These are phyloP conservation scores for Agrocybe chaxingu DNA, from an alignment of 768 basidiomycete genomes.

Conservation along the genomic window DNA sequence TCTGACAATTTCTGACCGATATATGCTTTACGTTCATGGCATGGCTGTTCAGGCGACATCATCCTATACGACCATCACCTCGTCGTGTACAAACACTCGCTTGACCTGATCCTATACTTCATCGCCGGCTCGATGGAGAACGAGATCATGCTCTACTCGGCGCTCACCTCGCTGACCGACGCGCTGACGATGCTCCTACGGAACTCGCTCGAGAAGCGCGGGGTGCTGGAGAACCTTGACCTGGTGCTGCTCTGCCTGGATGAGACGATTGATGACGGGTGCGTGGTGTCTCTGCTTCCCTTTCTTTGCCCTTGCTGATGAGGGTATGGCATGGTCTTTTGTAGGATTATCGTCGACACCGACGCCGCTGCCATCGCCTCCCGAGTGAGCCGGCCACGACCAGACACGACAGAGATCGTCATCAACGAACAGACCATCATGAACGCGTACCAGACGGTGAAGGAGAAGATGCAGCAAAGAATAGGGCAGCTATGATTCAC, in stretches of 20 bases:
- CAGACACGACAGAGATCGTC: conserved; percentile 93
- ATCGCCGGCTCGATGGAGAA: conserved; percentile 87
- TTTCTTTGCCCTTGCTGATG: not conserved
- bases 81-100: conserved; percentile 91
- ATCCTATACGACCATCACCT: conserved; percentile 87
- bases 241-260: conserved; percentile 89
- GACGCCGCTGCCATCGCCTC: conserved; percentile 95
- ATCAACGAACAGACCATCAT: conserved; percentile 98
- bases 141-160: conserved; percentile 92
- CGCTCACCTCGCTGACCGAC: conserved; percentile 81
- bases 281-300: conserved; percentile 24
- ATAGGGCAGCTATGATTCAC: conserved; percentile 66
- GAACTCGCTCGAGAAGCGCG: conserved; percentile 93
- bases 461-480: conserved; percentile 79
- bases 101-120: conserved; percentile 94
- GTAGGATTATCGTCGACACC: conserved; percentile 93
- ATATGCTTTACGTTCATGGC: not conserved
- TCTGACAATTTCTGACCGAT: not conserved
- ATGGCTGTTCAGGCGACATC: conserved; percentile 72
- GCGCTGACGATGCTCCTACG: conserved; percentile 82
- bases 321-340: not conserved
- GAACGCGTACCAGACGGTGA: conserved; percentile 89
- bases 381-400: conserved; percentile 85
- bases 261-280: conserved; percentile 99
- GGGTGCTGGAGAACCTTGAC: conserved; percentile 92